phyloP scores from a whole-genome alignment of 192 early-diverging fungal genomes.

The Entrophospora sp. region DNA sequence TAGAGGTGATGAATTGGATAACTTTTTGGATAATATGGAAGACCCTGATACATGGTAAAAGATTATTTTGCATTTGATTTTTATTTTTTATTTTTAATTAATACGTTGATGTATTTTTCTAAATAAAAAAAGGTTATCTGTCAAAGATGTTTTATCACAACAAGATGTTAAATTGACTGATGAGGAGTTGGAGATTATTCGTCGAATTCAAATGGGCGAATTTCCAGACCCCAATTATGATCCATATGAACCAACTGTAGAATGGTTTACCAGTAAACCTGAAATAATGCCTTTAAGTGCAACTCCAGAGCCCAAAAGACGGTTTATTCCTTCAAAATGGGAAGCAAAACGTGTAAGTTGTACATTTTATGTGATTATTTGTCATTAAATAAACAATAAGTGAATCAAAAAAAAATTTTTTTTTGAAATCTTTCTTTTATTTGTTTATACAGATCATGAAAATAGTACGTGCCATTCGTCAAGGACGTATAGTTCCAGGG shows the following conservation, averaged over 20 bases:
- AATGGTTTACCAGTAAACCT: constrained; percentile 88
- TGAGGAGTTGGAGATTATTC: constrained; percentile 90
- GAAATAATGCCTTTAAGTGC: constrained; percentile 71
- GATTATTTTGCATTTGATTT: too few relatives aligned
- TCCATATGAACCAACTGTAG: constrained; percentile 88
- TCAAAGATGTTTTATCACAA: constrained; percentile 71
- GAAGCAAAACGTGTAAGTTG: constrained; percentile 72
- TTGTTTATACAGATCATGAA: too few relatives aligned
- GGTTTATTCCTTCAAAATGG: constrained; percentile 91
- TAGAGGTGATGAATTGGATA: constrained; percentile 87
- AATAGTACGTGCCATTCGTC: constrained; percentile 91
- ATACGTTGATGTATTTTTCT: too few relatives aligned
- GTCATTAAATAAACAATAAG: not conserved
- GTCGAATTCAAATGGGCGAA: constrained; percentile 69
- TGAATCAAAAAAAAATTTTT: too few relatives aligned
- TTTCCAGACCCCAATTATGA: constrained; percentile 82
- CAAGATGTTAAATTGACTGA: constrained; percentile 77
- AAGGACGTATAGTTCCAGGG: constrained; percentile 70
- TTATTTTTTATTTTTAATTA: too few relatives aligned
- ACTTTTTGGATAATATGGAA: constrained; percentile 86
- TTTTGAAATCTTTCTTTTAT: too few relatives aligned
- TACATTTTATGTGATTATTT: not conserved
- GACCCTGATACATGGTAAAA: constrained; percentile 80
- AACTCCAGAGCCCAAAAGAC: constrained; percentile 92
- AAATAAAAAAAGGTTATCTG: constrained; percentile 67